Percentiles rank a stretch among this genome's conserved stretches.
Evolutionary conservation across 1,139 yeast genomes (phyloP).

Genomic region (Sugiyamaella novakii): DNA sequence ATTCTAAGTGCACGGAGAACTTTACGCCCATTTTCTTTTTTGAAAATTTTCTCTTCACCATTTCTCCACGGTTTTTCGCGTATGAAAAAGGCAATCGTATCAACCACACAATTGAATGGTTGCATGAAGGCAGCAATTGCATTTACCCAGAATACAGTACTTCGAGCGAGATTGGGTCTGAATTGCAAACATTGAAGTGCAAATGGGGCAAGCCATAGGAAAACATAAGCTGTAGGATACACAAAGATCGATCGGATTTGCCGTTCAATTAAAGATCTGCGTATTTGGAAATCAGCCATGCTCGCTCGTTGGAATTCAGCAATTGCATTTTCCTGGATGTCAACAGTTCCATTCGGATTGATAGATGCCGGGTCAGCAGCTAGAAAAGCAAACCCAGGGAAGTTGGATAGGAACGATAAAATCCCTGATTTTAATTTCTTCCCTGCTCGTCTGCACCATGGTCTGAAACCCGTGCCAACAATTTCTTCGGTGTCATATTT

Average conservation of each 20-base stretch:
- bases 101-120: constrained; percentile 79
- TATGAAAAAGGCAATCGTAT: constrained; percentile 70
- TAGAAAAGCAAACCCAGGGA: constrained; percentile 38
- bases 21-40: constrained; percentile 27
- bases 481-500: constrained; percentile 18
- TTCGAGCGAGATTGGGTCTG: constrained; percentile 38
- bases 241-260: constrained; percentile 81
- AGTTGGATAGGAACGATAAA: constrained; percentile 28
- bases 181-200: constrained; percentile 64
- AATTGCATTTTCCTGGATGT: constrained; percentile 38
- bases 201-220: constrained; percentile 81
- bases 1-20: constrained; percentile 34
- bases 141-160: constrained; percentile 65
- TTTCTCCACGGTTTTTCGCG: constrained; percentile 78
- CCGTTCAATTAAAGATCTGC: constrained; percentile 68
- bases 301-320: constrained; percentile 58
- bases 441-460: constrained; percentile 8
- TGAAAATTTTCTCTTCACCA: constrained; percentile 36
- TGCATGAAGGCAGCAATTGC: constrained; percentile 73
- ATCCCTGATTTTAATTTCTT: constrained; percentile 7
- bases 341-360: constrained; percentile 15
- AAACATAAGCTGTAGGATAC: constrained; percentile 78
- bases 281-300: constrained; percentile 57
- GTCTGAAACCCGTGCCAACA: background rate
- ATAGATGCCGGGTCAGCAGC: constrained; percentile 12